Evolutionary conservation across 1,139 yeast genomes (phyloP).

Genomic region (Yarrowia galli): DNA sequence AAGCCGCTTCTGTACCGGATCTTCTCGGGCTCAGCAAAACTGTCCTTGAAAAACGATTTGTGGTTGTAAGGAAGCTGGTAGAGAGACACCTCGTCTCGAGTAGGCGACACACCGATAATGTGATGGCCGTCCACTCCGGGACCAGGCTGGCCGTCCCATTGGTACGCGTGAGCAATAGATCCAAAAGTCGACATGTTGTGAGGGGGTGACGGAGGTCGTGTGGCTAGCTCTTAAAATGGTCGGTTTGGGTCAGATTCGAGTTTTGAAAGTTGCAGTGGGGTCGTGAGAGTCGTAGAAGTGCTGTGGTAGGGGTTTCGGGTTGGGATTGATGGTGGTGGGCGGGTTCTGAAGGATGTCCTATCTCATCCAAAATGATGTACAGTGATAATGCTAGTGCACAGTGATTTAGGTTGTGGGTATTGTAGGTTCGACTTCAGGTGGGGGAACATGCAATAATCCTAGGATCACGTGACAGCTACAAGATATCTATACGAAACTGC

Average conservation of each 20-base stretch:
- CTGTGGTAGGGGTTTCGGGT: too few relatives aligned
- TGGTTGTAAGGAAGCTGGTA: slow-evolving; percentile 58
- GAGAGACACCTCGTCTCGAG: slow-evolving; percentile 70
- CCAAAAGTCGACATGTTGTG: slow-evolving; percentile 21
- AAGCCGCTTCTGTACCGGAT: slow-evolving; percentile 63
- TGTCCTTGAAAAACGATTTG: slow-evolving; percentile 7
- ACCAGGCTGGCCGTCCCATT: slow-evolving; percentile 58
- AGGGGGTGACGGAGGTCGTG: not conserved
- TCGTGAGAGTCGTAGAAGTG: not conserved
- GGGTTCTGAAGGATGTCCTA: too few relatives aligned
- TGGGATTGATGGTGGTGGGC: too few relatives aligned
- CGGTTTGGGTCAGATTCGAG: not conserved
- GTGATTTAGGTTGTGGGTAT: not conserved
- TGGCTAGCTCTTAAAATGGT: not conserved
- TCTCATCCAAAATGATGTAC: too few relatives aligned
- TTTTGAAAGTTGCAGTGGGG: not conserved
- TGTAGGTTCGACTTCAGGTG: not conserved
- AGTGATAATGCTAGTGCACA: not conserved
- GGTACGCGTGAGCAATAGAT: slow-evolving; percentile 59
- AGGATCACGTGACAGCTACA: not conserved
- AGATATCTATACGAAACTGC: too few relatives aligned
- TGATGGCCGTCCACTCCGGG: slow-evolving; percentile 58
- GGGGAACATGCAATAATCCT: not conserved
- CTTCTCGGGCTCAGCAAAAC: slow-evolving; percentile 41
- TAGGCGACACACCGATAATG: slow-evolving; percentile 69